Percentiles rank a stretch among this genome's conserved stretches.
These are phyloP conservation scores for Cupressus sempervirens DNA, from an alignment of 75 land plant genomes.

Conservation along the genomic window DNA sequence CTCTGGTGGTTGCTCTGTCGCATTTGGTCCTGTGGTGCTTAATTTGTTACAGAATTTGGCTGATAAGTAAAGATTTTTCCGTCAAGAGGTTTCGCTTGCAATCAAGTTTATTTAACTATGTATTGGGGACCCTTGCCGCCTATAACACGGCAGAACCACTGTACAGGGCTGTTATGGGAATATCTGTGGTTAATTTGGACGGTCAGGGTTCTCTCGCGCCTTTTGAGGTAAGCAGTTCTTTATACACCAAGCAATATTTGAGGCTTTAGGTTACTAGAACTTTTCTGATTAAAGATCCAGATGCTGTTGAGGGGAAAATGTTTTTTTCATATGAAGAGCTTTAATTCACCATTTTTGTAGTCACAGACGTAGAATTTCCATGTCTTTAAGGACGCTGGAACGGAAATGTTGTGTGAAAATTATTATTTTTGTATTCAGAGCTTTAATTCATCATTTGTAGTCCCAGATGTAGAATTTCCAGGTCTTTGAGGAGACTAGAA, in stretches of 20 bases:
- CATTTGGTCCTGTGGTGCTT: conserved; percentile 52
- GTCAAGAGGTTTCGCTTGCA: conserved; percentile 48
- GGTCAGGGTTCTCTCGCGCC: conserved; percentile 64
- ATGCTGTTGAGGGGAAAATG: too few relatives aligned
- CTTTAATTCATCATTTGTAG: too few relatives aligned
- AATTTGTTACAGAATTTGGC: conserved; percentile 60
- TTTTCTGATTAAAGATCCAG: not conserved
- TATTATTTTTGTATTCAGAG: too few relatives aligned
- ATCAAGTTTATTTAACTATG: conserved; percentile 43
- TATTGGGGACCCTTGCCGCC: conserved; percentile 59
- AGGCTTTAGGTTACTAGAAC: not conserved
- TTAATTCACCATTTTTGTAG: not conserved
- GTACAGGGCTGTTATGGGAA: conserved; percentile 62
- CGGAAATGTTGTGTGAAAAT: too few relatives aligned
- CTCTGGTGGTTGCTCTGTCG: conserved; percentile 59
- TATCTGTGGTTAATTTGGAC: conserved; percentile 68
- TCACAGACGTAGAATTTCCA: not conserved
- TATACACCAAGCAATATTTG: not conserved
- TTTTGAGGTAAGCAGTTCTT: conserved; percentile 46
- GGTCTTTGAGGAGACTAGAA: too few relatives aligned
- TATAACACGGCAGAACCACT: conserved; percentile 64
- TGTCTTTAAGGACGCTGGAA: too few relatives aligned
- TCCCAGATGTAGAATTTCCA: too few relatives aligned
- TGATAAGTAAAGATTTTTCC: conserved; percentile 36
- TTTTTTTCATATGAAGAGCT: not conserved